Evolutionary conservation across 108 stramenopile species (phyloP).

Genomic region (Schizochytrium sp.): DNA sequence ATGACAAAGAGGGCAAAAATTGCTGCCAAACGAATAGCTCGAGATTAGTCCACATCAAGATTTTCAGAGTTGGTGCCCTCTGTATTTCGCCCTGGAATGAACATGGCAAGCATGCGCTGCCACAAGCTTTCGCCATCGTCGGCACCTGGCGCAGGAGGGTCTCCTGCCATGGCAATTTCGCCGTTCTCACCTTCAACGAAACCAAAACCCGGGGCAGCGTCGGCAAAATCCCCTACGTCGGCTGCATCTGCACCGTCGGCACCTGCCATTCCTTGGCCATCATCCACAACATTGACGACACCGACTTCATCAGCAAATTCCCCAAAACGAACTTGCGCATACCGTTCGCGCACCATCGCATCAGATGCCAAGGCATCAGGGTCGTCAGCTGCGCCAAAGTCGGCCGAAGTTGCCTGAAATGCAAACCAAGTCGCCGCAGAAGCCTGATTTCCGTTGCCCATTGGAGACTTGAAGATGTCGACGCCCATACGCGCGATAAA

Average conservation of each 20-base stretch:
- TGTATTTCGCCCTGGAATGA: background rate
- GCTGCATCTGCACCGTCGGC: background rate
- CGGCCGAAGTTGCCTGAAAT: background rate
- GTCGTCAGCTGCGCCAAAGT: background rate
- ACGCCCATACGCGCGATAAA: background rate
- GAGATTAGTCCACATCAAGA: background rate
- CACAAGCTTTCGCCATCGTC: background rate
- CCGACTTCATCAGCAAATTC: background rate
- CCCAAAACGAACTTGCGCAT: background rate
- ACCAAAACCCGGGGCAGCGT: background rate
- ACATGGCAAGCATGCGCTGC: background rate
- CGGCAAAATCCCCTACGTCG: background rate
- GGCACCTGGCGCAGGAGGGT: background rate
- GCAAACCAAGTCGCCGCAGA: background rate
- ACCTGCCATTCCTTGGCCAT: background rate
- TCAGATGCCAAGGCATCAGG: background rate
- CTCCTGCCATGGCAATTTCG: background rate
- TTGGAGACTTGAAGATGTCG: background rate
- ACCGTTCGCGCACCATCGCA: background rate
- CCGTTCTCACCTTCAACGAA: background rate
- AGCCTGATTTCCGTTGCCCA: background rate
- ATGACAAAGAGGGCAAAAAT: too few relatives aligned
- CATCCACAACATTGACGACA: background rate
- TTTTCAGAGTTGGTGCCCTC: too few relatives aligned
- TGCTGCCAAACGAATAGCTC: too few relatives aligned